Conservation (phyloP, 768 basidiomycete species). For the Russula griseocarnosa region DNA sequence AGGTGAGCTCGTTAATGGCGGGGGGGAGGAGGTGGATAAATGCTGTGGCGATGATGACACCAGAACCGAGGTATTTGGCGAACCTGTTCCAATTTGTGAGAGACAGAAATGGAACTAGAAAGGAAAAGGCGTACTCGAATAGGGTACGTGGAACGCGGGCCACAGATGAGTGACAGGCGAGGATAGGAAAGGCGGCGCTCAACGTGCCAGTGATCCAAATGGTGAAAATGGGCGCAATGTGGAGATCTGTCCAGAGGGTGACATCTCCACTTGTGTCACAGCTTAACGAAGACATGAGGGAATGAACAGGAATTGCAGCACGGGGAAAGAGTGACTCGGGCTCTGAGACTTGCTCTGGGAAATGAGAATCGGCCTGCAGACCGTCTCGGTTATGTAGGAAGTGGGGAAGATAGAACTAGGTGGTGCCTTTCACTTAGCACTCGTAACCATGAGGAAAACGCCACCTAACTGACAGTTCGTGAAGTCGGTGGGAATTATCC, state of each 20-base stretch:
- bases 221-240: slow-evolving; percentile 72
- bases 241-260: slow-evolving; percentile 47
- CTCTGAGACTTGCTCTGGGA: too few relatives aligned
- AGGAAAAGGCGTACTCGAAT: slow-evolving; percentile 56
- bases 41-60: slow-evolving; percentile 20
- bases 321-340: neutral
- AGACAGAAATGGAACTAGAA: neutral
- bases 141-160: slow-evolving; percentile 54
- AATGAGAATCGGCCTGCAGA: too few relatives aligned
- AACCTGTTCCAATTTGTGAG: slow-evolving; percentile 1
- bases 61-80: slow-evolving; percentile 26
- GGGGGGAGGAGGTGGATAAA: slow-evolving; percentile 46
- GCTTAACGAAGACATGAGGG: slow-evolving; percentile 11
- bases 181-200: slow-evolving; percentile 70
- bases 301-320: neutral
- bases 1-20: slow-evolving; percentile 64
- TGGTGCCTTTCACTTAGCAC: too few relatives aligned
- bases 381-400: too few relatives aligned
- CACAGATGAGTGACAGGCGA: slow-evolving; percentile 50
- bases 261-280: slow-evolving; percentile 55
- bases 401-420: too few relatives aligned
- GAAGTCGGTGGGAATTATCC: too few relatives aligned
- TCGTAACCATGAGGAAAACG: too few relatives aligned
- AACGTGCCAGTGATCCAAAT: slow-evolving; percentile 55
- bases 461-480: too few relatives aligned